Conservation (phyloP, 225 moss, liverwort and hornwort species). For the Bryoerythrophyllum caledonicum region DNA sequence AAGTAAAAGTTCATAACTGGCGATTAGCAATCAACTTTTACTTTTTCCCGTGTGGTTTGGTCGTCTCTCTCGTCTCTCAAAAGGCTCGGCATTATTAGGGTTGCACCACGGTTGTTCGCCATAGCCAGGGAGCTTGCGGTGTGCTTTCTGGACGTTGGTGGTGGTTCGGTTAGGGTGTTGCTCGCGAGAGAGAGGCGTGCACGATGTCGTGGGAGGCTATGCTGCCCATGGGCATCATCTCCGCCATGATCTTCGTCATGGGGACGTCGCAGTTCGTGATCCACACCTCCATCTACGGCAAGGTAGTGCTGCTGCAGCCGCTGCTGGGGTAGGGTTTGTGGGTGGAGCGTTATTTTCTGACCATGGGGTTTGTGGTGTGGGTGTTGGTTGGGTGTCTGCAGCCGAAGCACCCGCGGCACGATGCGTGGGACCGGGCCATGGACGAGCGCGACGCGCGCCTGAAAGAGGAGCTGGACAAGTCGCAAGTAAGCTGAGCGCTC, state of each 20-base stretch:
- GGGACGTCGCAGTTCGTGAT: conserved; percentile 65
- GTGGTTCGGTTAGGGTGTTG: not conserved
- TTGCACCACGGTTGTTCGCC: conserved; percentile 21
- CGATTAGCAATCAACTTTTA: too few species aligned
- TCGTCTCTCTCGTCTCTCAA: too few species aligned
- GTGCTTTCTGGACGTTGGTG: too few species aligned
- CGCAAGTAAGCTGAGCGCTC: conserved; percentile 9
- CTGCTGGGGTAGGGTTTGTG: too few species aligned
- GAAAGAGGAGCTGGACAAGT: conserved; percentile 52
- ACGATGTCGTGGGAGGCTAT: conserved; percentile 72
- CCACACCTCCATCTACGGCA: conserved; percentile 69
- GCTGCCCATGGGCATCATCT: conserved; percentile 79
- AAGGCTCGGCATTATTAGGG: conserved; percentile 16
- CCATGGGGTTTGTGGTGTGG: not conserved
- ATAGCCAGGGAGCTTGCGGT: conserved; percentile 14
- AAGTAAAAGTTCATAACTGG: too few species aligned
- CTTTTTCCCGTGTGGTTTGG: too few species aligned
- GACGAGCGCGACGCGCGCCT: conserved; percentile 74
- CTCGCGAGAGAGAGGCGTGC: not conserved
- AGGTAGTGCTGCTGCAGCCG: conserved; percentile 29
- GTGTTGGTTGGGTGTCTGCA: conserved; percentile 27
- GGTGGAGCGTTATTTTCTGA: not conserved
- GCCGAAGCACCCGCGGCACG: conserved; percentile 91
- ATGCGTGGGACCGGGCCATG: conserved; percentile 92
- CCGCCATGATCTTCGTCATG: conserved; percentile 73